These are phyloP conservation scores for Phtheirospermum japonicum DNA, from an alignment of 257 asterid genomes.

Conservation along the genomic window DNA sequence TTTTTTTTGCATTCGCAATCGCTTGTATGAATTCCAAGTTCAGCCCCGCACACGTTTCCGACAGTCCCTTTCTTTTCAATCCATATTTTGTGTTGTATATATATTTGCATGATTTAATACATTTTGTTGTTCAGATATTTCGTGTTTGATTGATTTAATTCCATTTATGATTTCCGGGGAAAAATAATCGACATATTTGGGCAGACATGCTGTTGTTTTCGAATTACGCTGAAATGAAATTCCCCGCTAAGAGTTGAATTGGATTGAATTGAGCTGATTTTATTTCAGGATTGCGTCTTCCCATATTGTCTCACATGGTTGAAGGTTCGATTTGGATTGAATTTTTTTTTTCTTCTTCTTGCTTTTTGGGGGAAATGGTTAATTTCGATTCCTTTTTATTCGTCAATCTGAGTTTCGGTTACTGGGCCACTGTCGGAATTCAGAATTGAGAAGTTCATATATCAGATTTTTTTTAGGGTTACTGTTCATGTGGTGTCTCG, in stretches of 20 bases:
- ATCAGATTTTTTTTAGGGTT: conserved; percentile 21
- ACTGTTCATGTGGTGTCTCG: not conserved
- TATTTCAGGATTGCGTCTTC: conserved; percentile 15
- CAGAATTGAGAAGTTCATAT: conserved; percentile 9
- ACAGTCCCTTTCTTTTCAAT: not conserved
- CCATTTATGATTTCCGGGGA: conserved; percentile 17
- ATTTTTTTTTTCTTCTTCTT: conserved; percentile 14
- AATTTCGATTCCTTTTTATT: not conserved
- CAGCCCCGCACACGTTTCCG: too few species aligned
- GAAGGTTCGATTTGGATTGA: conserved; percentile 29
- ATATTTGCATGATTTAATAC: not conserved
- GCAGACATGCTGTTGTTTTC: conserved; percentile 19
- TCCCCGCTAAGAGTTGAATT: conserved; percentile 22
- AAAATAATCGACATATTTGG: conserved; percentile 26
- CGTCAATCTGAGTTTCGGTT: conserved; percentile 16
- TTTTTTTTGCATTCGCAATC: not conserved
- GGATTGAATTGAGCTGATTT: conserved; percentile 16
- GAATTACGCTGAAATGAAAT: conserved; percentile 24
- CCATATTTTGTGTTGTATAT: not conserved
- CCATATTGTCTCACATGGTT: conserved; percentile 16
- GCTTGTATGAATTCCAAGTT: too few species aligned
- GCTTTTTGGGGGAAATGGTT: conserved; percentile 10
- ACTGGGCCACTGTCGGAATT: conserved; percentile 24
- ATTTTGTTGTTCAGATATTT: too few species aligned
- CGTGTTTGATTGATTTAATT: not conserved